A percentile compares a stretch with the other conserved stretches of the same genome.
These are phyloP conservation scores for Singerocomus inundabilis DNA, from an alignment of 1,284 basidiomycete genomes.

Conservation along the genomic window DNA sequence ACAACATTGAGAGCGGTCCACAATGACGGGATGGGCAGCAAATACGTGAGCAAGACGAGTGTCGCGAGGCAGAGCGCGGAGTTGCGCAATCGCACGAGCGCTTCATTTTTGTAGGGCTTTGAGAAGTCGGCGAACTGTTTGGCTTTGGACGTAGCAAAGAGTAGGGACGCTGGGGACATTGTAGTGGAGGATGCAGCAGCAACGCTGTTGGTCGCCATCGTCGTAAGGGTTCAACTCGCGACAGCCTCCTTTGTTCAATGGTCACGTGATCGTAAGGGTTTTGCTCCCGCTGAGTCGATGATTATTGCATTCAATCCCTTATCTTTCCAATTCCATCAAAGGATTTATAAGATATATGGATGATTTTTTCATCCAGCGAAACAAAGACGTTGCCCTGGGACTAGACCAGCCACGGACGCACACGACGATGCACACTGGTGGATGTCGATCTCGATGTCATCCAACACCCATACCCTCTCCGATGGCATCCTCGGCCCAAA, in stretches of 20 bases:
- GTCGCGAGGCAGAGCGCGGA: slow-evolving; percentile 46
- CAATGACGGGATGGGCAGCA: slow-evolving; percentile 52
- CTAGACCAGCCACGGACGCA: too few relatives aligned
- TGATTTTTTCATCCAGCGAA: too few relatives aligned
- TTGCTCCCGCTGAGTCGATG: too few relatives aligned
- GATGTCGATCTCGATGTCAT: too few relatives aligned
- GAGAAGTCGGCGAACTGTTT: slow-evolving; percentile 36
- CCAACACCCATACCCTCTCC: too few relatives aligned
- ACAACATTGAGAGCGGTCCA: slow-evolving; percentile 38
- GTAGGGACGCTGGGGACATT: slow-evolving; percentile 22
- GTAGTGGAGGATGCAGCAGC: neutral
- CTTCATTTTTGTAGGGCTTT: slow-evolving; percentile 56
- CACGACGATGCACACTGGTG: too few relatives aligned
- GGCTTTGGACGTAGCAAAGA: slow-evolving; percentile 25
- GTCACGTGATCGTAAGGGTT: neutral
- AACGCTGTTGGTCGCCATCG: slow-evolving; percentile 17
- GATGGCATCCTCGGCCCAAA: too few relatives aligned
- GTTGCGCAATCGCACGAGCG: slow-evolving; percentile 50
- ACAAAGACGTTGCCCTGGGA: too few relatives aligned
- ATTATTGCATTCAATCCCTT: too few relatives aligned
- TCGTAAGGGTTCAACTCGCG: neutral
- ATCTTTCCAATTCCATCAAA: too few relatives aligned
- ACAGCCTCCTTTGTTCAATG: neutral
- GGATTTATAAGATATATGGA: too few relatives aligned
- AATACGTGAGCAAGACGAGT: slow-evolving; percentile 47